These are phyloP conservation scores for Luffa acutangula DNA, from an alignment of 306 rosid genomes.

Conservation along the genomic window DNA sequence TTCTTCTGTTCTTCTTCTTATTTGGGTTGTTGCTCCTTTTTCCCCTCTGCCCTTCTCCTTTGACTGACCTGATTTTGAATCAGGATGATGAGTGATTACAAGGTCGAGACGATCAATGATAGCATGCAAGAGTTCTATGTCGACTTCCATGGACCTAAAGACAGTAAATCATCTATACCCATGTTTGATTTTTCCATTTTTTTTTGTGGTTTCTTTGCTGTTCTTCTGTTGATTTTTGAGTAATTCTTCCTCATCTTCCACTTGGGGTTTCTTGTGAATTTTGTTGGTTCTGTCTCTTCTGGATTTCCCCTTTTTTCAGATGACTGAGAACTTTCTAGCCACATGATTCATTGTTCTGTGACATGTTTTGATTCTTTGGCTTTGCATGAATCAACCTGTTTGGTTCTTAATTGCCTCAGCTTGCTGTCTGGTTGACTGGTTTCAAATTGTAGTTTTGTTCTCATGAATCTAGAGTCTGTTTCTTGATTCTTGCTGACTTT, in stretches of 20 bases:
- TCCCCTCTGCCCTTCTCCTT: conserved; percentile 7
- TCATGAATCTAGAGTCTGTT: neutral
- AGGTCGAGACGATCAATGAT: conserved; percentile 73
- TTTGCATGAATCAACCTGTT: neutral
- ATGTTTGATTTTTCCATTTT: conserved; percentile 2
- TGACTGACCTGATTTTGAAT: conserved; percentile 18
- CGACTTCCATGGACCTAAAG: conserved; percentile 73
- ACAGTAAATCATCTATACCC: conserved; percentile 40
- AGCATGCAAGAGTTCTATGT: conserved; percentile 69
- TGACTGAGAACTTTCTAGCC: neutral
- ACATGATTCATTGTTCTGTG: neutral
- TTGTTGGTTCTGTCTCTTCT: neutral
- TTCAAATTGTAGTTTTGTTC: neutral
- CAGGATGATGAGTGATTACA: conserved; percentile 93
- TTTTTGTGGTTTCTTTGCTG: neutral
- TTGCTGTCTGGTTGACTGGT: neutral
- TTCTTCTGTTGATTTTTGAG: neutral
- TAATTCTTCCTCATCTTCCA: neutral
- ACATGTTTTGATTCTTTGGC: neutral
- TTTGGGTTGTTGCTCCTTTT: neutral
- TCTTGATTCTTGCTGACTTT: neutral
- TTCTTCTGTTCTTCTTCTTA: neutral
- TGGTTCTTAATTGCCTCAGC: neutral
- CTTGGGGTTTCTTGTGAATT: neutral
- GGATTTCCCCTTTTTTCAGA: neutral